Conservation (phyloP, 345 rosid genomes). For the Boechera stricta region DNA sequence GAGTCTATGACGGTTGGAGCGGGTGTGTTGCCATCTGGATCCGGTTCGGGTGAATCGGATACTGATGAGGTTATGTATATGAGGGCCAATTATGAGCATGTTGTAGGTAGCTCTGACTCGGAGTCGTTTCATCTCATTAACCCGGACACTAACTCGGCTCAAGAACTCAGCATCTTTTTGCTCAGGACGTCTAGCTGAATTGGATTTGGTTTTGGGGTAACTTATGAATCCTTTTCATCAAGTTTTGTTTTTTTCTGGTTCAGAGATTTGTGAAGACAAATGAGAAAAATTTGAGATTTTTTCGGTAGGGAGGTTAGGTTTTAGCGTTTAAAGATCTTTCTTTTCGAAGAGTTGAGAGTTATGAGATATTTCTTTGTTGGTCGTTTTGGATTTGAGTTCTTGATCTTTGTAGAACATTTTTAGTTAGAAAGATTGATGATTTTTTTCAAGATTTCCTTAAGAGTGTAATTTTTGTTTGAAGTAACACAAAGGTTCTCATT, state of each 20-base stretch:
- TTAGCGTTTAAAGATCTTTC: not conserved
- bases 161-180: constrained; percentile 89
- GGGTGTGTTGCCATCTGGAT: constrained; percentile 63
- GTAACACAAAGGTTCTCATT: constrained; percentile 1
- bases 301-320: constrained; percentile 1
- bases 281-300: not conserved
- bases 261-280: constrained; percentile 1
- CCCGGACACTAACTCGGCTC: constrained; percentile 71
- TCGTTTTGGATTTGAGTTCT: constrained; percentile 27
- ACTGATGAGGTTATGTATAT: constrained; percentile 77
- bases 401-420: not conserved
- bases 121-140: constrained; percentile 87
- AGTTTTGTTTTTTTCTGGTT: not conserved
- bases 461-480: not conserved
- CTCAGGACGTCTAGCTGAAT: constrained; percentile 50
- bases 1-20: constrained; percentile 84
- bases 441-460: not conserved
- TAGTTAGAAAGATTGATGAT: constrained; percentile 5
- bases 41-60: constrained; percentile 48
- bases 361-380: constrained; percentile 1
- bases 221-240: constrained; percentile 43
- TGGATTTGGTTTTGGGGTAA: constrained; percentile 30
- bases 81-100: constrained; percentile 87
- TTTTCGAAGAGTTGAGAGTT: not conserved
- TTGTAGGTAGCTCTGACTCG: constrained; percentile 69